Conservation (phyloP, 2,329 filamentous ascomycete genomes). For the Coniochaeta hoffmannii region DNA sequence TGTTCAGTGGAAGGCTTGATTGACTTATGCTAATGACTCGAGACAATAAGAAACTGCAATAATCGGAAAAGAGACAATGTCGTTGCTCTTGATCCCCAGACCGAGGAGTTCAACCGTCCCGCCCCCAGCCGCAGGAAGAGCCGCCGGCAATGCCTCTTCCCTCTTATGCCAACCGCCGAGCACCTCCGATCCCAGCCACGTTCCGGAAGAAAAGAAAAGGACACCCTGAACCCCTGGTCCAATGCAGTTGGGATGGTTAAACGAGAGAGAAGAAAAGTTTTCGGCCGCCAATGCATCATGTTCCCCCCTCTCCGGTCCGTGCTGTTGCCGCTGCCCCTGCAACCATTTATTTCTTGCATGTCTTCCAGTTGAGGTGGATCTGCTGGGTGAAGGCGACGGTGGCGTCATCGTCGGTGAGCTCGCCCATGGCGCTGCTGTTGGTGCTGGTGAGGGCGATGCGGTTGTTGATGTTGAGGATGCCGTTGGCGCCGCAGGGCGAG, state of each 20-base stretch:
- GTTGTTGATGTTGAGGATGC: conserved; percentile 41
- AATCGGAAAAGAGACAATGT: conserved; percentile 1
- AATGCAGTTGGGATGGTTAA: conserved; percentile 7
- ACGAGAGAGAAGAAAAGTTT: conserved; percentile 3
- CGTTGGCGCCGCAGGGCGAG: conserved; percentile 35
- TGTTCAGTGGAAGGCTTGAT: conserved; percentile 18
- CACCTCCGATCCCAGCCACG: conserved; percentile 6
- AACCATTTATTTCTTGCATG: conserved; percentile 15
- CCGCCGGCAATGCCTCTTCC: conserved; percentile 6
- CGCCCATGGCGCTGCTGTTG: conserved; percentile 27
- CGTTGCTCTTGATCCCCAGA: neutral
- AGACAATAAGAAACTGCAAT: conserved; percentile 7
- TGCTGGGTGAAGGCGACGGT: conserved; percentile 37
- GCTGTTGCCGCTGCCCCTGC: neutral
- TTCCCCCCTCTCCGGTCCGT: neutral
- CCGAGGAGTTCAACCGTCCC: conserved; percentile 2
- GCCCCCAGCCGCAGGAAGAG: conserved; percentile 1
- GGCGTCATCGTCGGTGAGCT: conserved; percentile 36
- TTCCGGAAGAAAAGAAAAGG: conserved; percentile 6
- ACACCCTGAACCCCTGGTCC: conserved; percentile 6
- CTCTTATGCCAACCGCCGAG: conserved; percentile 10
- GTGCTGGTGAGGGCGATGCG: conserved; percentile 31
- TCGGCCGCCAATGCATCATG: neutral
- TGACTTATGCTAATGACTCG: conserved; percentile 18
- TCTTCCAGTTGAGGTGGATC: conserved; percentile 31